Evolutionary conservation across 257 asterid genomes (phyloP).

Genomic region (Fraxinus quadrangulata): DNA sequence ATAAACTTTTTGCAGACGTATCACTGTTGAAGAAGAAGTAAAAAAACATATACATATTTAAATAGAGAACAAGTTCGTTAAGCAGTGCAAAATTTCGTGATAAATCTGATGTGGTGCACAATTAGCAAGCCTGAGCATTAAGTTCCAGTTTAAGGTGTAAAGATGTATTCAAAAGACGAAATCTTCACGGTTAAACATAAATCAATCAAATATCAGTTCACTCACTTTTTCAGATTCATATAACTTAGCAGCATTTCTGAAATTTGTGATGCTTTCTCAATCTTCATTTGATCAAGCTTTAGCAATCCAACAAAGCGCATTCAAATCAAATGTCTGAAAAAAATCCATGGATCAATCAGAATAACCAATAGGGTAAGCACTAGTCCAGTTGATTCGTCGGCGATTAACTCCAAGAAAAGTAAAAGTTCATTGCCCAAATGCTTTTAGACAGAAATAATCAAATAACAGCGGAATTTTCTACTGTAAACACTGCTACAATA

Average conservation of each 20-base stretch:
- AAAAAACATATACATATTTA: neutral
- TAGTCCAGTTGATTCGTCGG: neutral
- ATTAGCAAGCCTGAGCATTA: neutral
- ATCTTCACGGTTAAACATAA: neutral
- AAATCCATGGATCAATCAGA: neutral
- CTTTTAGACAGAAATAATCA: neutral
- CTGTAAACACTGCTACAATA: neutral
- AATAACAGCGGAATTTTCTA: neutral
- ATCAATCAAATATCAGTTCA: neutral
- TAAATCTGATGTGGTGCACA: neutral
- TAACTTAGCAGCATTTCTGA: neutral
- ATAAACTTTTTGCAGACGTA: neutral
- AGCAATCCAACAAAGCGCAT: neutral
- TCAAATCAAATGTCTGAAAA: constrained; percentile 4
- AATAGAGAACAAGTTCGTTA: neutral
- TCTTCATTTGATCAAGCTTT: neutral
- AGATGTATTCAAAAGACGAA: neutral
- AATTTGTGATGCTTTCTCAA: neutral
- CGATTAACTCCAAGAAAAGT: neutral
- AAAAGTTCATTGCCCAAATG: neutral
- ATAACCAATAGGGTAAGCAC: neutral
- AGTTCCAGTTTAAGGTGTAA: neutral
- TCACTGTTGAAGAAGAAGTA: neutral
- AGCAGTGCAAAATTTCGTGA: neutral
- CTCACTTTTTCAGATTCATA: neutral